These are phyloP conservation scores for Trichosporon ovoides DNA, from an alignment of 1,284 basidiomycete species.

Conservation along the genomic window DNA sequence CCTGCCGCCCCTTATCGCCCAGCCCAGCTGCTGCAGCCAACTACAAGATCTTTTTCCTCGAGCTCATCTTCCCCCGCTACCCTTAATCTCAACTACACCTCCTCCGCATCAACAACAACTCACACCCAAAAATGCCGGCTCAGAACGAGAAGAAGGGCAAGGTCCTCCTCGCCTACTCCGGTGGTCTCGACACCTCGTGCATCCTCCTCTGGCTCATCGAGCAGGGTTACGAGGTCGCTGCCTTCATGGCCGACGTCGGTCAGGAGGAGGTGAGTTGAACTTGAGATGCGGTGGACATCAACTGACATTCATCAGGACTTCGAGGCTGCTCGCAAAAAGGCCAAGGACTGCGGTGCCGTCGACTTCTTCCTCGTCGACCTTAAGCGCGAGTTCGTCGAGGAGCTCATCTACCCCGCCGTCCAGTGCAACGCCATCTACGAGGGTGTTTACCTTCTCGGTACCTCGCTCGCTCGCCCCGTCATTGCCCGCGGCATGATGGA, in stretches of 20 bases:
- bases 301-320: constrained; percentile 65
- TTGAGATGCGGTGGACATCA: neutral
- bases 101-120: neutral
- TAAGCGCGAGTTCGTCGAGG: constrained; percentile 89
- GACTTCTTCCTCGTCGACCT: constrained; percentile 94
- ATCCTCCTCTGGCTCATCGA: constrained; percentile 63
- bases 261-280: constrained; percentile 85
- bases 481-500: constrained; percentile 99
- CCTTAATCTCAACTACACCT: neutral
- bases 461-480: constrained; percentile 94
- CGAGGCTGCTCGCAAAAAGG: constrained; percentile 85
- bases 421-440: constrained; percentile 99
- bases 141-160: constrained; percentile 47
- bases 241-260: constrained; percentile 98
- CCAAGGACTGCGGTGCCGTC: constrained; percentile 84
- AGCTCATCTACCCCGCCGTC: constrained; percentile 95
- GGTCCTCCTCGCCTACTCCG: constrained; percentile 75
- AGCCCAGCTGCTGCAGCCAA: too few species aligned
- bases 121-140: constrained; percentile 19
- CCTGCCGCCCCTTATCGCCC: neutral
- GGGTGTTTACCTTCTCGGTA: constrained; percentile 96
- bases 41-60: neutral
- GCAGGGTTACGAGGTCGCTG: constrained; percentile 87
- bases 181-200: constrained; percentile 91
- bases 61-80: neutral